A percentile compares a stretch with the other conserved stretches of the same genome.
phyloP scores from a whole-genome alignment of 139 green algal genomes.

The Chlorella sp. region DNA sequence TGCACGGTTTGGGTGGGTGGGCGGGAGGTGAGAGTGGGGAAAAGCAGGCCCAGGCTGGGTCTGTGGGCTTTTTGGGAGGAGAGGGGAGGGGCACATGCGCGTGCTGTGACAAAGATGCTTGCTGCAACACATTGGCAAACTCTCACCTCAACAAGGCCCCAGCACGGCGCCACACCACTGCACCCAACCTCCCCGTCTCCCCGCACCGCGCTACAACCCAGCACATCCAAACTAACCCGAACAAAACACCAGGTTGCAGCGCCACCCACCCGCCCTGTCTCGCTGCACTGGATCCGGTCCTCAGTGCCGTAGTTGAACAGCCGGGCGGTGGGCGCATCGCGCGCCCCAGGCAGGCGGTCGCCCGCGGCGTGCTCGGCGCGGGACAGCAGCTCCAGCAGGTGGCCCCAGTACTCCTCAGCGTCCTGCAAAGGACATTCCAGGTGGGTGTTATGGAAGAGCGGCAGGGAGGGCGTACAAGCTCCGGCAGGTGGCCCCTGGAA shows the following conservation, averaged over 20 bases:
- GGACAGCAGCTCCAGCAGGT: conserved; percentile 83
- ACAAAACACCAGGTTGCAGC: neutral
- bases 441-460: neutral
- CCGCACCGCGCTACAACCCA: neutral
- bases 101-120: too few species aligned
- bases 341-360: conserved; percentile 37
- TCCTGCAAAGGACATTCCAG: conserved; percentile 68
- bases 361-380: conserved; percentile 52
- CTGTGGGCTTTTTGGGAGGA: too few species aligned
- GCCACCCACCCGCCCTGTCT: conserved; percentile 18
- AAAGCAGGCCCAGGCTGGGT: neutral
- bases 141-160: neutral
- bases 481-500: neutral
- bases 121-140: too few species aligned
- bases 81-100: too few species aligned
- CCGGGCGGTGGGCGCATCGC: neutral
- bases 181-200: neutral
- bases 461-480: neutral
- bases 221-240: neutral
- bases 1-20: neutral
- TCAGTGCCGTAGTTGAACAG: conserved; percentile 72
- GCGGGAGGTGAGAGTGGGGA: neutral
- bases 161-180: neutral
- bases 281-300: conserved; percentile 60
- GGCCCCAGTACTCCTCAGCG: conserved; percentile 90